Evolutionary conservation across 139 green algal species (phyloP), one percentile per base, ranked within the genome.

Genomic region (Auxenochlorella pyrenoidosa): DNA sequence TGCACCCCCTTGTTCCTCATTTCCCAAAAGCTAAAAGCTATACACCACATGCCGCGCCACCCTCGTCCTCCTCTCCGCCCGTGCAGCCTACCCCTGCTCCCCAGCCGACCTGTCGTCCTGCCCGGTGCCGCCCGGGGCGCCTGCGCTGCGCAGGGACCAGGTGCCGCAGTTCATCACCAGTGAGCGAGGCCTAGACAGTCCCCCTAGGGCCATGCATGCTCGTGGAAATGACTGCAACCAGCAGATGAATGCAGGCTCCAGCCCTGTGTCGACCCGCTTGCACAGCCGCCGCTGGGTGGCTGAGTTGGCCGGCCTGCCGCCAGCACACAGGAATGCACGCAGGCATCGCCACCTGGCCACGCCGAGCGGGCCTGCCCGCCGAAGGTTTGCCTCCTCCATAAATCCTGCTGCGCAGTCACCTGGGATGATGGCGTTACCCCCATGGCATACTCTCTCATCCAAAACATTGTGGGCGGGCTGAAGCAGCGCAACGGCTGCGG

Each of bases 81-180:
- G 28, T 72, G 79, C 79, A 84, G 79, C 79, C 38, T 84, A 41
- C 79, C 79, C 79, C 22, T 84, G 79, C 79, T 40, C 79, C 5
- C 79, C 59, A 10, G 40, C 38, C 34, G 59, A 75, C 79, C 79
- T 75, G 30, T 59, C n/a, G 13, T 70, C 36, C 28, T 84, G 79
- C 38, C 79, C 79, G n/a, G 51, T 41, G 36, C 36, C 79, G 6
- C 79, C 79, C 5, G 79, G 79, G 34, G 4, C 28, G 26, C 76
- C 65, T 3, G 21, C 58, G 40, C 68, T 75, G 36, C 44, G 77
- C 51, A 15, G 13, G 4, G 79, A 73, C 58, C 79, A 84, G n/a
- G 30, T 84, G 13, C 79, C 79, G 5, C 79, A 84, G 59, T 84
- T 84, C 79, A 84, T 84, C 79, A 84, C 79, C 0, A 70, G 73